Conservation (phyloP, 2,329 filamentous ascomycete species). For the Paecilomyces fulvus region DNA sequence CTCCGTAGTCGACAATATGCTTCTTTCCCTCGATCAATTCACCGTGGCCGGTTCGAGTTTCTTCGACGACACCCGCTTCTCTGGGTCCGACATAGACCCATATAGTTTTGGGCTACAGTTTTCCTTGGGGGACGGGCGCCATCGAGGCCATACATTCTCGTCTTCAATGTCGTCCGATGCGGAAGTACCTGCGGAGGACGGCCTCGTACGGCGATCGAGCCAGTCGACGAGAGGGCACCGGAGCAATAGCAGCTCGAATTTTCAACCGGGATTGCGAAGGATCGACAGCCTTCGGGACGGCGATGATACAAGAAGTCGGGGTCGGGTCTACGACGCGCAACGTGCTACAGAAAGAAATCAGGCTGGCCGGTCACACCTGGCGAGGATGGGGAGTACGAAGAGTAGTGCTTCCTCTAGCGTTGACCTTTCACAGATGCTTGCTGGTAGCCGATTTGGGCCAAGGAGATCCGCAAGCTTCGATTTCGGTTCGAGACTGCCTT, state of each 20-base stretch:
- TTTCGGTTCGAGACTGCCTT: constrained; percentile 29
- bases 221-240: constrained; percentile 48
- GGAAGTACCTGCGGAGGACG: constrained; percentile 35
- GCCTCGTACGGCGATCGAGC: constrained; percentile 31
- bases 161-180: constrained; percentile 52
- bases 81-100: constrained; percentile 33
- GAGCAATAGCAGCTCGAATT: constrained; percentile 74
- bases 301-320: constrained; percentile 32
- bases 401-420: constrained; percentile 70
- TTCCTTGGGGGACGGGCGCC: constrained; percentile 30
- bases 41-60: constrained; percentile 37
- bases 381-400: constrained; percentile 56
- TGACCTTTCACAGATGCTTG: constrained; percentile 52
- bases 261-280: constrained; percentile 50
- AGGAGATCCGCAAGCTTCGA: constrained; percentile 40
- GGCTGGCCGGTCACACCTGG: constrained; percentile 43
- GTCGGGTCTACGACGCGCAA: constrained; percentile 25
- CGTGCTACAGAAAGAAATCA: constrained; percentile 16
- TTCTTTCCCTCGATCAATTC: constrained; percentile 83
- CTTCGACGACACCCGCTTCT: constrained; percentile 28
- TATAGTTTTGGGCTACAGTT: constrained; percentile 23
- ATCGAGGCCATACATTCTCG: constrained; percentile 52
- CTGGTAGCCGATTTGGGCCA: constrained; percentile 22
- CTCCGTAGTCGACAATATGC: constrained; percentile 92
- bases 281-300: constrained; percentile 53